These are phyloP conservation scores for Fusarium dimerum DNA, from an alignment of 2,329 filamentous ascomycete species.

Conservation along the genomic window DNA sequence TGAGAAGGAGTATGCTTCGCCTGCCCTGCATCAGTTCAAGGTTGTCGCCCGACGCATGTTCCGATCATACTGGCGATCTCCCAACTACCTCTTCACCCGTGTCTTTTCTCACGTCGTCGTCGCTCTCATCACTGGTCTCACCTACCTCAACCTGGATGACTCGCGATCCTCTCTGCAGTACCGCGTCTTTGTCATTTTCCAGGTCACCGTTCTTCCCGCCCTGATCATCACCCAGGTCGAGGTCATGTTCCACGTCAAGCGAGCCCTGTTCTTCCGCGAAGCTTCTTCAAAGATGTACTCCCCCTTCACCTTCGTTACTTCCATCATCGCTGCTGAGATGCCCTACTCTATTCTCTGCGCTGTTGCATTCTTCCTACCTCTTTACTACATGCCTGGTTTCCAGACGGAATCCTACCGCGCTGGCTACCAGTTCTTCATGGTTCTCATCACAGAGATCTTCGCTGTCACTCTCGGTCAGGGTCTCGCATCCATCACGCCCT, in stretches of 20 bases:
- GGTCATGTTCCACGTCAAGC: conserved; percentile 74
- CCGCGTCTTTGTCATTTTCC: conserved; percentile 87
- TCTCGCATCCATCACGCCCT: conserved; percentile 75
- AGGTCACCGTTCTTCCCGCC: conserved; percentile 80
- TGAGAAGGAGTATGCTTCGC: conserved; percentile 81
- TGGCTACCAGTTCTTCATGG: conserved; percentile 84
- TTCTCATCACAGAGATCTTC: conserved; percentile 83
- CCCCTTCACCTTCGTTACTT: conserved; percentile 73
- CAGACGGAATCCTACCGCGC: conserved; percentile 63
- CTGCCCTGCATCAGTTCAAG: conserved; percentile 75
- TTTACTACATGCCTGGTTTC: conserved; percentile 85
- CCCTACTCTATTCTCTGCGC: conserved; percentile 82
- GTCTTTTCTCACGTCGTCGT: conserved; percentile 83
- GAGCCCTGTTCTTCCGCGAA: conserved; percentile 84
- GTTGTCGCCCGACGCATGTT: conserved; percentile 73
- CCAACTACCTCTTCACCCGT: conserved; percentile 86
- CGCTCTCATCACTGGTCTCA: conserved; percentile 75
- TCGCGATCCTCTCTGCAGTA: conserved; percentile 79
- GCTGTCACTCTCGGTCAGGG: conserved; percentile 77
- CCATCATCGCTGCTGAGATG: conserved; percentile 80
- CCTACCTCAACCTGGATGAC: conserved; percentile 76
- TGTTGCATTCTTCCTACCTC: conserved; percentile 75
- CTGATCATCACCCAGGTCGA: conserved; percentile 84
- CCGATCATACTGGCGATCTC: conserved; percentile 79
- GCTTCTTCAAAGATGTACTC: conserved; percentile 84